These are phyloP conservation scores for Leccinum pellstonianum DNA, from an alignment of 768 basidiomycete genomes.

Conservation along the genomic window DNA sequence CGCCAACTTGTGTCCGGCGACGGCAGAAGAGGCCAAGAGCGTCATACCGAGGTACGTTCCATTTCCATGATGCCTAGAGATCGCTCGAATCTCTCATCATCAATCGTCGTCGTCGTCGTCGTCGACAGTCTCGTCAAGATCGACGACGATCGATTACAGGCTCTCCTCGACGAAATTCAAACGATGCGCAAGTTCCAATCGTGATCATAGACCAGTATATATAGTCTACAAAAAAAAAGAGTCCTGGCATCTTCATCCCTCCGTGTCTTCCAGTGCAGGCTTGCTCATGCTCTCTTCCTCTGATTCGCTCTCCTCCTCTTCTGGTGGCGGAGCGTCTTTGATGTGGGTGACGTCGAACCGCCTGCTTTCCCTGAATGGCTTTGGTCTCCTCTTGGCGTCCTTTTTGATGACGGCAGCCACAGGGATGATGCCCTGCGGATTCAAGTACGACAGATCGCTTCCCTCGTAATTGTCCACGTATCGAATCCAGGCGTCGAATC, in stretches of 20 bases:
- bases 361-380: constrained; percentile 67
- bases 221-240: background rate
- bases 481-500: constrained; percentile 85
- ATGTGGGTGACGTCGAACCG: constrained; percentile 61
- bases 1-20: constrained; percentile 85
- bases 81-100: background rate
- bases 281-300: constrained; percentile 44
- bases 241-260: constrained; percentile 34
- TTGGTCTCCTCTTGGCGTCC: constrained; percentile 48
- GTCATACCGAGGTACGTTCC: constrained; percentile 84
- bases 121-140: constrained; percentile 68
- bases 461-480: constrained; percentile 74
- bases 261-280: constrained; percentile 49
- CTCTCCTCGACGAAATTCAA: constrained; percentile 82
- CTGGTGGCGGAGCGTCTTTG: constrained; percentile 27
- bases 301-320: constrained; percentile 44
- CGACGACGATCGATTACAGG: constrained; percentile 83
- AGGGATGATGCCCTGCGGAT: constrained; percentile 76
- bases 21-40: constrained; percentile 89
- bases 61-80: too few species aligned
- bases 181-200: constrained; percentile 89
- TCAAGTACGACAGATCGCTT: constrained; percentile 75
- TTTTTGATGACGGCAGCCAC: constrained; percentile 62
- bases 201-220: constrained; percentile 33
- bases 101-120: too few species aligned